These are phyloP conservation scores for Malassezia restricta DNA, from an alignment of 1,284 basidiomycete genomes.

Conservation along the genomic window DNA sequence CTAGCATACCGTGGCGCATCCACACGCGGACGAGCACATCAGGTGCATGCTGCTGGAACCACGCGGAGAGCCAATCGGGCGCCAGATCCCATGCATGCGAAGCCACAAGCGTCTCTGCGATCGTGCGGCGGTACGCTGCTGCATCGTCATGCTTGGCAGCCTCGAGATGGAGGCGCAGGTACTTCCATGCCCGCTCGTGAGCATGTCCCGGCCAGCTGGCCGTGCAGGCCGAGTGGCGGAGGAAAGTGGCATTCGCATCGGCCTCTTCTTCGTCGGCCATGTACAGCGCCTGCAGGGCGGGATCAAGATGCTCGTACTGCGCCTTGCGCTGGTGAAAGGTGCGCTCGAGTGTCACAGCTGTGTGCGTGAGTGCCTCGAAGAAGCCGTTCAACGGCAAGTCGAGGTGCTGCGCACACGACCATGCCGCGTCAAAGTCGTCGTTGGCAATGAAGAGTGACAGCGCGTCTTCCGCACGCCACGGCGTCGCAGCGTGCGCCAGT, in stretches of 20 bases:
- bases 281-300: neutral
- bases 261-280: conserved; percentile 11
- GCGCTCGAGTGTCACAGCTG: conserved; percentile 54
- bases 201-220: conserved; percentile 69
- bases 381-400: conserved; percentile 74
- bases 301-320: conserved; percentile 11
- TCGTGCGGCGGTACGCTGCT: conserved; percentile 1
- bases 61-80: conserved; percentile 69
- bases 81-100: conserved; percentile 57
- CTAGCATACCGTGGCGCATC: conserved; percentile 66
- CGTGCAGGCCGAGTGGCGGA: conserved; percentile 26
- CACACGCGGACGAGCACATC: conserved; percentile 64
- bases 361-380: conserved; percentile 64
- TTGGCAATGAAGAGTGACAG: conserved; percentile 68
- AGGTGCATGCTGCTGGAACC: conserved; percentile 60
- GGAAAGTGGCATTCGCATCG: conserved; percentile 22
- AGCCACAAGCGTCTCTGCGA: conserved; percentile 51
- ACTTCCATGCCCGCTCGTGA: conserved; percentile 72
- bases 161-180: conserved; percentile 65
- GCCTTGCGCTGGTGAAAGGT: neutral
- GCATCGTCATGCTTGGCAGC: conserved; percentile 57
- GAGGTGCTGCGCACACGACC: conserved; percentile 63
- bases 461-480: conserved; percentile 51
- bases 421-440: conserved; percentile 67
- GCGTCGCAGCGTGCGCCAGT: conserved; percentile 37